Conservation (phyloP, 306 rosid genomes). For the Cucumis cinereus region DNA sequence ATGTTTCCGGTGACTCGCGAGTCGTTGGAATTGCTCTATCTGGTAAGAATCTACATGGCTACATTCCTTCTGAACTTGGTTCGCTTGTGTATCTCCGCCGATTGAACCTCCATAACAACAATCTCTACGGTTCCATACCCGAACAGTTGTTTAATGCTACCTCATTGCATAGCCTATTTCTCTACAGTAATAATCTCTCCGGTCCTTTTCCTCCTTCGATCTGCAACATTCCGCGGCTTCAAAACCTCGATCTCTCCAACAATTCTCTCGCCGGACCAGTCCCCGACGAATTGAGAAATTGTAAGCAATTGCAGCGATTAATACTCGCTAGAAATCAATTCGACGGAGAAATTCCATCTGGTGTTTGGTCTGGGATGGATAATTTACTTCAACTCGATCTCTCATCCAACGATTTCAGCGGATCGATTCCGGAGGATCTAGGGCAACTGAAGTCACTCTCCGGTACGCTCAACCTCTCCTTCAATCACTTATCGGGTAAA, state of each 20-base stretch:
- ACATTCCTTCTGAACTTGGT: slow-evolving; percentile 90
- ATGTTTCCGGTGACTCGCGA: slow-evolving; percentile 61
- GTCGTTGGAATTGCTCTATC: slow-evolving; percentile 69
- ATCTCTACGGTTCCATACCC: slow-evolving; percentile 64
- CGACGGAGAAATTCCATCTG: slow-evolving; percentile 48
- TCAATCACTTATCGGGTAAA: slow-evolving; percentile 58
- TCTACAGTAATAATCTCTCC: slow-evolving; percentile 80
- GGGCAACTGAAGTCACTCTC: slow-evolving; percentile 51
- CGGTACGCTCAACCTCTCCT: slow-evolving; percentile 81
- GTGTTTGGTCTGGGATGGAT: slow-evolving; percentile 45
- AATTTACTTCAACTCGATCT: slow-evolving; percentile 57
- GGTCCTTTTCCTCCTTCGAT: slow-evolving; percentile 56
- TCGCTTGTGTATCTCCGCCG: slow-evolving; percentile 67
- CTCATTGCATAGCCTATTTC: slow-evolving; percentile 68
- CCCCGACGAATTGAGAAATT: slow-evolving; percentile 30
- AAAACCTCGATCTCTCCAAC: slow-evolving; percentile 78
- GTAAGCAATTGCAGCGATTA: slow-evolving; percentile 58
- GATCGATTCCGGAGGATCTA: slow-evolving; percentile 52
- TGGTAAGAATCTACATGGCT: slow-evolving; percentile 69
- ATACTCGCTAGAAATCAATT: slow-evolving; percentile 53
- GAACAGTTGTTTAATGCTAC: slow-evolving; percentile 80
- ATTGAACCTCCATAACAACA: slow-evolving; percentile 62
- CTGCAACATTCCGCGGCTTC: slow-evolving; percentile 59
- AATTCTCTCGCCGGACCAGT: slow-evolving; percentile 57
- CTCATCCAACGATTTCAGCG: slow-evolving; percentile 48